These are phyloP conservation scores for Fusarium odoratissimum DNA, from an alignment of 2,329 filamentous ascomycete genomes.

Conservation along the genomic window DNA sequence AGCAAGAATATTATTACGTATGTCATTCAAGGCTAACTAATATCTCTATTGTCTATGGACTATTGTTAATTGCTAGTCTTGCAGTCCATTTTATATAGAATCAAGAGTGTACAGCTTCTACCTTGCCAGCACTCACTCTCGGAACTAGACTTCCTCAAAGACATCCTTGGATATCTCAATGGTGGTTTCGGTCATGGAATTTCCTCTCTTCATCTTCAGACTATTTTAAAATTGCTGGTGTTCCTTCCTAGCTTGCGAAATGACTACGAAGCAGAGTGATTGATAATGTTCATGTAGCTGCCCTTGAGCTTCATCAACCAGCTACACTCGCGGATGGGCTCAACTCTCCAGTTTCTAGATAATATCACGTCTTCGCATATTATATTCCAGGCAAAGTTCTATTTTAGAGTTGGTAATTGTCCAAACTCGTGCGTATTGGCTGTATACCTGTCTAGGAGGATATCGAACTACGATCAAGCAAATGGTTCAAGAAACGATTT, in stretches of 20 bases:
- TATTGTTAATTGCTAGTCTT: too few relatives aligned
- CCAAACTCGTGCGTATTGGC: not conserved
- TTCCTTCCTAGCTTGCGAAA: too few relatives aligned
- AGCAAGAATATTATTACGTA: not conserved
- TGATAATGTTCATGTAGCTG: too few relatives aligned
- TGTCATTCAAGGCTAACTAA: too few relatives aligned
- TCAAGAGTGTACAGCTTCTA: not conserved
- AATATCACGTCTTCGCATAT: rapidly evolving
- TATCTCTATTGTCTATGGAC: rapidly evolving
- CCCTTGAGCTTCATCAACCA: not conserved
- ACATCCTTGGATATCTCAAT: not conserved
- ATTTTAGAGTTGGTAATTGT: rapidly evolving
- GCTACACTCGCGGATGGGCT: not conserved
- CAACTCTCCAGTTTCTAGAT: not conserved
- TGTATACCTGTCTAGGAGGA: not conserved
- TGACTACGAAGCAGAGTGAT: not conserved
- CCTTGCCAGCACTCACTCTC: rapidly evolving
- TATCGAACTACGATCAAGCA: too few relatives aligned
- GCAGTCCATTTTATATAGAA: not conserved
- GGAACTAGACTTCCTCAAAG: too few relatives aligned
- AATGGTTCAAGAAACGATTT: not conserved
- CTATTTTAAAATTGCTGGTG: not conserved
- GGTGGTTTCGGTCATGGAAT: rapidly evolving
- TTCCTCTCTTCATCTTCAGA: rapidly evolving
- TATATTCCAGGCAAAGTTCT: rapidly evolving